phyloP scores from a whole-genome alignment of 2,329 filamentous ascomycete genomes.

The Pseudocercospora fuligena region DNA sequence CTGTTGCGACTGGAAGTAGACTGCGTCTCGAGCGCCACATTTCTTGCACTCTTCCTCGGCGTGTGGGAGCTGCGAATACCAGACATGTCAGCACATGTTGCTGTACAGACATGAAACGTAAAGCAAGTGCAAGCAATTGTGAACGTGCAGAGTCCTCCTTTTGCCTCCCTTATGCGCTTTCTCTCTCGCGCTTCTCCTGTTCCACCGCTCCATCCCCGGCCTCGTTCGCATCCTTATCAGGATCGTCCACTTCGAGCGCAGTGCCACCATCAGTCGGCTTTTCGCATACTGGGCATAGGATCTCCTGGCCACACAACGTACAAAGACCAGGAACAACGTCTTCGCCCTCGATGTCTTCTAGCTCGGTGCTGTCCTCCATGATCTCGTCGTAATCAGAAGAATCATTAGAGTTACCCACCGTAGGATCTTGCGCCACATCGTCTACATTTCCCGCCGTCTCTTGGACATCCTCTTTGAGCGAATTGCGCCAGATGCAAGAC shows the following conservation, averaged over 20 bases:
- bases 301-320: slow-evolving; percentile 62
- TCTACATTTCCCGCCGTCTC: slow-evolving; percentile 97
- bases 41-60: slow-evolving; percentile 78
- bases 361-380: slow-evolving; percentile 30
- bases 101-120: slow-evolving; percentile 36
- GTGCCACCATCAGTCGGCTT: slow-evolving; percentile 50
- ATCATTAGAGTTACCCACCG: slow-evolving; percentile 71
- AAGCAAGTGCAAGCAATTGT: slow-evolving; percentile 24
- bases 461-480: slow-evolving; percentile 86
- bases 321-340: slow-evolving; percentile 54
- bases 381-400: slow-evolving; percentile 24
- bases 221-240: slow-evolving; percentile 39
- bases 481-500: slow-evolving; percentile 93
- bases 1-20: slow-evolving; percentile 99
- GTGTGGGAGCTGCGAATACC: slow-evolving; percentile 33
- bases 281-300: slow-evolving; percentile 60
- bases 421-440: slow-evolving; percentile 96
- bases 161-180: slow-evolving; percentile 35
- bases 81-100: slow-evolving; percentile 42
- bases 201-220: slow-evolving; percentile 35
- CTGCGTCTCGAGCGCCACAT: slow-evolving; percentile 86
- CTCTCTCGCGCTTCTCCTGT: slow-evolving; percentile 37
- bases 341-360: slow-evolving; percentile 30
- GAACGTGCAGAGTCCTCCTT: slow-evolving; percentile 30
- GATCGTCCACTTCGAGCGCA: slow-evolving; percentile 50